Conservation (phyloP, 2,329 filamentous ascomycete species). For the Fusarium robinianum region DNA sequence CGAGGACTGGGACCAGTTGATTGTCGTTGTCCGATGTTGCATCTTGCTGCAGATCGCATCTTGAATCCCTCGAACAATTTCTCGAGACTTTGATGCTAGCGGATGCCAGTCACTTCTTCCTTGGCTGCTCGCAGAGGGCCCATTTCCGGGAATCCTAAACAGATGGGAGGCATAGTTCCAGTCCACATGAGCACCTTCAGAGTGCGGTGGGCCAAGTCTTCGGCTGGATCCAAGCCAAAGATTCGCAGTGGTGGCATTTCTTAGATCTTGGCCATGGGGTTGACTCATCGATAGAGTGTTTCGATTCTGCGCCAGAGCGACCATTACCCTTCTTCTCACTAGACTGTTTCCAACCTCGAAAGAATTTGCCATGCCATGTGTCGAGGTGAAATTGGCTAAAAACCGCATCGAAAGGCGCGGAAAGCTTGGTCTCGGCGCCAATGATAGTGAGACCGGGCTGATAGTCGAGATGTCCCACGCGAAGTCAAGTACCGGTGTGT, state of each 20-base stretch:
- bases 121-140: neutral
- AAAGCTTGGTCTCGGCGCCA: neutral
- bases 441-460: neutral
- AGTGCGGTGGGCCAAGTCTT: neutral
- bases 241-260: neutral
- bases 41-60: neutral
- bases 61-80: conserved; percentile 1
- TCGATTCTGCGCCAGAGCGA: neutral
- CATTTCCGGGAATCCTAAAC: neutral
- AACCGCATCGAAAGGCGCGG: conserved; percentile 2
- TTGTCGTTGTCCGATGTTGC: neutral
- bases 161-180: neutral
- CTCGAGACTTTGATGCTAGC: conserved; percentile 1
- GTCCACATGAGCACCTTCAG: neutral
- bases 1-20: neutral
- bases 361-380: conserved; percentile 11
- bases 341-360: neutral
- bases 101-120: neutral
- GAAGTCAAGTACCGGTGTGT: neutral
- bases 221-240: neutral
- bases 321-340: neutral
- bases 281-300: neutral
- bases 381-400: conserved; percentile 8
- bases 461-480: neutral
- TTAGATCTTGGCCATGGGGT: neutral